Evolutionary conservation across 768 basidiomycete species (phyloP).

Genomic region (Amanita pseudoporphyria): DNA sequence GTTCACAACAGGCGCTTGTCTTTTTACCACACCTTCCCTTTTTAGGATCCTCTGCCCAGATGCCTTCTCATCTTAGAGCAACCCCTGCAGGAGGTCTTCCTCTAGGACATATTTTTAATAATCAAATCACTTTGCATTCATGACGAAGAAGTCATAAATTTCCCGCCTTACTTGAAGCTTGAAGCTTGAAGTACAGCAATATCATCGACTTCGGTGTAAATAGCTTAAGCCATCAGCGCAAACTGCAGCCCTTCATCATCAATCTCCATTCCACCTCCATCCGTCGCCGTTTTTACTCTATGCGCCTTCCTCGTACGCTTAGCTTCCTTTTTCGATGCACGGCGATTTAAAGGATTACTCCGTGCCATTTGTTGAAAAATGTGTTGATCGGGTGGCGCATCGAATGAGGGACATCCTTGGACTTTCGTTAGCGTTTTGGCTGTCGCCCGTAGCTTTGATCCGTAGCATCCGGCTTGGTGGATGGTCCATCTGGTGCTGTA

Average conservation of each 20-base stretch:
- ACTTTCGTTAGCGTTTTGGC: slow-evolving; percentile 53
- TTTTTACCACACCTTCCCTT: too few species aligned
- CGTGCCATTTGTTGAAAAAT: slow-evolving; percentile 36
- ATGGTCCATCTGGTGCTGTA: slow-evolving; percentile 4
- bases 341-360: slow-evolving; percentile 52
- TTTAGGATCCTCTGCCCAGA: too few species aligned
- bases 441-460: slow-evolving; percentile 21
- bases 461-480: neutral
- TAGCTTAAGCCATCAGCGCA: slow-evolving; percentile 40
- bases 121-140: too few species aligned
- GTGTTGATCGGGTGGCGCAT: slow-evolving; percentile 38
- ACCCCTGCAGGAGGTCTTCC: too few species aligned
- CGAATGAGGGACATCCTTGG: slow-evolving; percentile 46
- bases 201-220: neutral
- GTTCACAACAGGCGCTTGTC: too few species aligned
- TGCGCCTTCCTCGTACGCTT: slow-evolving; percentile 52
- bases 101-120: too few species aligned
- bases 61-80: too few species aligned
- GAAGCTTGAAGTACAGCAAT: too few species aligned
- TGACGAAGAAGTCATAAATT: too few species aligned
- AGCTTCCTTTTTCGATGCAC: slow-evolving; percentile 50
- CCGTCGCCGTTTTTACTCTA: slow-evolving; percentile 18
- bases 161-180: too few species aligned
- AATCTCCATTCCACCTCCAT: slow-evolving; percentile 32
- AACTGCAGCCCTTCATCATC: slow-evolving; percentile 36